Conservation (phyloP, 164 flowering plant species). For the Protea cynaroides region DNA sequence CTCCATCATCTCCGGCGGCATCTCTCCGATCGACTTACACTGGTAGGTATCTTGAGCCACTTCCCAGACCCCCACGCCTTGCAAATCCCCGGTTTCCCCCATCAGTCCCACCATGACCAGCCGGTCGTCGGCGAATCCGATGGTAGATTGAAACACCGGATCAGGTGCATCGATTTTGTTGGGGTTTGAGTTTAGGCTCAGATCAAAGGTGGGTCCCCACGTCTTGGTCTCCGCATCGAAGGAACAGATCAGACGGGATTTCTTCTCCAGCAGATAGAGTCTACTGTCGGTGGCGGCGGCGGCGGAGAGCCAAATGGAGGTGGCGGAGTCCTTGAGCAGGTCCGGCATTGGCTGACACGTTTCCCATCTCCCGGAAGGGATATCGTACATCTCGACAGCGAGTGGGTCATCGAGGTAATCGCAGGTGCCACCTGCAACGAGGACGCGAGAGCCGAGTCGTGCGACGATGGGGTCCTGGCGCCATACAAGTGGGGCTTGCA, state of each 20-base stretch:
- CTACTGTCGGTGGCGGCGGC: conserved; percentile 28
- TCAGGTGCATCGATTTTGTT: not conserved
- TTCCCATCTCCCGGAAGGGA: conserved; percentile 29
- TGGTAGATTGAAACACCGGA: conserved; percentile 21
- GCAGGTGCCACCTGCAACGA: conserved; percentile 68
- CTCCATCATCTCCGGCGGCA: conserved; percentile 40
- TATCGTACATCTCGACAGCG: conserved; percentile 56
- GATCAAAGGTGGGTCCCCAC: conserved; percentile 28
- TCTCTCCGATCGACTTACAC: conserved; percentile 33
- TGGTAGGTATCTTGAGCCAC: conserved; percentile 21
- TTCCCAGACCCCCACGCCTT: conserved; percentile 46
- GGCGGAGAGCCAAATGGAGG: conserved; percentile 57
- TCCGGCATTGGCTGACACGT: conserved; percentile 53
- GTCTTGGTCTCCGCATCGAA: conserved; percentile 32
- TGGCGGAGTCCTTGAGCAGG: conserved; percentile 34
- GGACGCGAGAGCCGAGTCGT: conserved; percentile 30
- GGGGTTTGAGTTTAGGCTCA: too few relatives aligned
- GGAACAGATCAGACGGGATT: conserved; percentile 38
- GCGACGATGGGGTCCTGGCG: conserved; percentile 69
- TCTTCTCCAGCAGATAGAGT: conserved; percentile 42
- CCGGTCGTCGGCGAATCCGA: conserved; percentile 28
- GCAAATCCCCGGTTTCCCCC: conserved; percentile 15
- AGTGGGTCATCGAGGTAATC: conserved; percentile 62
- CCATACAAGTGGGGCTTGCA: conserved; percentile 43
- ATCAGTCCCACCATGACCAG: conserved; percentile 45